Conservation (phyloP, 495 filamentous ascomycete species). For the Penicillium turbatum region DNA sequence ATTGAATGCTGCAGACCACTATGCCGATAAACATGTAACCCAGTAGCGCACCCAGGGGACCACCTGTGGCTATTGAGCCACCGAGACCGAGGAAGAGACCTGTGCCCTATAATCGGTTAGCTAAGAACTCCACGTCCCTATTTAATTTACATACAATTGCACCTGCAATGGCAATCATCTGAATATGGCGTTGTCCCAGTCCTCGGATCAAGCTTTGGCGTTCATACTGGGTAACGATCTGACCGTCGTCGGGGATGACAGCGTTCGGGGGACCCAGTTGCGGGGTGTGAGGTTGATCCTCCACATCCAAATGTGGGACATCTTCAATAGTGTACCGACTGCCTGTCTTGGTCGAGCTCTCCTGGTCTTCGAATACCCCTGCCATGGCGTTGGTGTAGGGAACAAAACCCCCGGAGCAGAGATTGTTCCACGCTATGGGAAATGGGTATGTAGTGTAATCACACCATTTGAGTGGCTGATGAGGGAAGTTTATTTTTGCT, state of each 20-base stretch:
- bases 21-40: slow-evolving; percentile 41
- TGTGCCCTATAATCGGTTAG: slow-evolving; percentile 39
- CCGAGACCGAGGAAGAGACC: slow-evolving; percentile 61
- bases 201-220: slow-evolving; percentile 29
- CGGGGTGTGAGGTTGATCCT: slow-evolving; percentile 11
- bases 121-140: not conserved
- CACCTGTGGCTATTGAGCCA: slow-evolving; percentile 52
- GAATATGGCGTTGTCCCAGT: slow-evolving; percentile 46
- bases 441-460: slow-evolving; percentile 10
- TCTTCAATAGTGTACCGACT: slow-evolving; percentile 14
- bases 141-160: slow-evolving; percentile 41
- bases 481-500: slow-evolving; percentile 9
- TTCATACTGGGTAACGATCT: slow-evolving; percentile 25
- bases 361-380: slow-evolving; percentile 8
- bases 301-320: slow-evolving; percentile 24
- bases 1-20: slow-evolving; percentile 41
- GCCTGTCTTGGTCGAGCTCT: slow-evolving; percentile 7
- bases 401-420: not conserved
- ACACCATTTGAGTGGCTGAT: slow-evolving; percentile 22
- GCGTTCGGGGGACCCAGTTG: not conserved
- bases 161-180: slow-evolving; percentile 57
- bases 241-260: slow-evolving; percentile 10
- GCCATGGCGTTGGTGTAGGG: slow-evolving; percentile 11
- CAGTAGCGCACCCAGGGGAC: slow-evolving; percentile 57
- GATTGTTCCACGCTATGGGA: no score